Base-by-base conservation (phyloP, 768 basidiomycete genomes). In the Tulasnella sp. region DNA sequence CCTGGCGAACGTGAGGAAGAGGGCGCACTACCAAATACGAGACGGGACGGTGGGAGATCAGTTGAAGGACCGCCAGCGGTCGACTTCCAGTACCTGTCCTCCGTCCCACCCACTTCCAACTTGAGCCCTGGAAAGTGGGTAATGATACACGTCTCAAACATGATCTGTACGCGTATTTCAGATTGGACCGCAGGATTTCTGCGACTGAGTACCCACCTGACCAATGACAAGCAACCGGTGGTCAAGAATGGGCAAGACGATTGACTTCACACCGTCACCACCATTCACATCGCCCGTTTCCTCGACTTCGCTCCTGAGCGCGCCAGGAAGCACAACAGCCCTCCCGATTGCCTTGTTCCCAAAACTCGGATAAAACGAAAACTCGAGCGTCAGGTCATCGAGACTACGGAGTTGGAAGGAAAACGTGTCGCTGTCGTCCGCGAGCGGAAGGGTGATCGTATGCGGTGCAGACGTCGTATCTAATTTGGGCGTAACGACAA, bases 21-120 rank as follows among this genome's bases (percentile, higher is more conserved):
- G 45, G 45, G 39, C 25, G 49, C 6, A 46, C 39, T n/a, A 6
- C 55, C 55, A 32, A 57, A 39, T 23, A 57, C 29, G 2, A 45
- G 31, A 8, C 55, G 55, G 4, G 55, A 32, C 15, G 55, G 46
- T 19, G 56, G 29, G 6, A 40, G 21, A 12, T 35, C 19, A n/a
- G 46, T 11, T 2, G 58, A 12, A 19, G 55, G 29, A 21, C 17
- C 31, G 31, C 43, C 23, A 14, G 64, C 73, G 17, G 83, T 80
- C 2, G 92, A 93, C 71, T 97, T 98, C 96, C 96, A 99, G 68
- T 99, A 99, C 0, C 94, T 99, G 71, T 98, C 93, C 27, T 98
- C 79, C 50, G 87, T 82, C 23, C 96, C 94, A 21, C 92, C 93
- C 54, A 97, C 85, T 70, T 93, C 89, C 11, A 98, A 76, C 57